Base-by-base conservation (phyloP, 2,329 filamentous ascomycete species). In the Fusarium vanettenii region DNA sequence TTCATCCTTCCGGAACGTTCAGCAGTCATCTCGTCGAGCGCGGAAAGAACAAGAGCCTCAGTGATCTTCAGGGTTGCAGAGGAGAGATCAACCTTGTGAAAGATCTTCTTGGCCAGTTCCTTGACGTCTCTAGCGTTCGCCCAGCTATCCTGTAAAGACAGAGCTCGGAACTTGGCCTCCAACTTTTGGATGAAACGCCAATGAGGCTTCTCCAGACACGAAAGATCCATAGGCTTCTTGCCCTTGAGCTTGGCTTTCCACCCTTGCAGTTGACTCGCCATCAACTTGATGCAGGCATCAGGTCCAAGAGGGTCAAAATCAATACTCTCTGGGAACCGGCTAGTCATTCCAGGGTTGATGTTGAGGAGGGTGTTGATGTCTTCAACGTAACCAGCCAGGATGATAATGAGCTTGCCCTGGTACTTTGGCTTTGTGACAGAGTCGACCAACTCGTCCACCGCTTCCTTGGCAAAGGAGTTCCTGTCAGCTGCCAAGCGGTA, bases 311-410 rank as follows among this genome's bases (percentile, higher is more conserved):
- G 76, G 0, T 83, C 79, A 78, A 94, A 94, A 27, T 87, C 80
- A 2, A 94, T 79, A 0, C 86, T 84, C 39, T 92, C 91, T 0
- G 90, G 89, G 74, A 94, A 94, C 0, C 92, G 88, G 43, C 89
- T 92, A 0, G 88, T 89, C 18, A 94, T 81, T 0, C 92, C 92
- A 0, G 89, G 86, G 71, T 94, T 94, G 22, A 87, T 84, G 0
- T 83, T 81, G 81, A 94, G 86, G 0, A 94, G 85, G 0, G 84
- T 81, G 74, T 94, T 90, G 67, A 94, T 93, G 41, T 94, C 90
- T 0, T 86, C 76, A 11, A 91, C 89, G 71, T 94, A 94, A 0
- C 93, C 92, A 0, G 92, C 92, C 1, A 94, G 82, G 39, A 94
- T 93, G 39, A 92, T 87, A 43, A 94, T 86, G 3, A 94, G 81